phyloP scores from a whole-genome alignment of 2,329 filamentous ascomycete genomes.

The Penicillium digitatum region DNA sequence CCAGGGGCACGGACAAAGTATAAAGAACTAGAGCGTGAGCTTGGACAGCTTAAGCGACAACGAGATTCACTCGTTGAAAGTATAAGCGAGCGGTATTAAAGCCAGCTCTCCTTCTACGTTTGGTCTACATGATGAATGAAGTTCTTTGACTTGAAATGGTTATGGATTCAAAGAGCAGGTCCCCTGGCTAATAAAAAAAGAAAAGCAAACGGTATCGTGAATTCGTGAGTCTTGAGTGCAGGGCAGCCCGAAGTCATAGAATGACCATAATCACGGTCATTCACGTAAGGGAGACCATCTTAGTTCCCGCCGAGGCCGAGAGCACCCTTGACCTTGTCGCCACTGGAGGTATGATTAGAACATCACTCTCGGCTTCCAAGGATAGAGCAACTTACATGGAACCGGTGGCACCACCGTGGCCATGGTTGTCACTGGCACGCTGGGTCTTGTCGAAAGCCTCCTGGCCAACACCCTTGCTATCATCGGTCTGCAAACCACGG shows the following conservation, averaged over 20 bases:
- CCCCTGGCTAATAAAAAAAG: not conserved
- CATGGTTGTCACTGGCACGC: constrained; percentile 43
- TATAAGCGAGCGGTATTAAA: constrained; percentile 51
- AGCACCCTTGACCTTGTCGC: constrained; percentile 45
- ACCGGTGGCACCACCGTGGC: constrained; percentile 37
- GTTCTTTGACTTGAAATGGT: not conserved
- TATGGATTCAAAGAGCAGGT: not conserved
- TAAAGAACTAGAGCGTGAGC: constrained; percentile 60
- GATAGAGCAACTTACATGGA: constrained; percentile 36
- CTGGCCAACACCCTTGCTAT: constrained; percentile 54
- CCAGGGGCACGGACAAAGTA: constrained; percentile 67
- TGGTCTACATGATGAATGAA: not conserved
- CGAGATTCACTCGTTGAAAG: constrained; percentile 65
- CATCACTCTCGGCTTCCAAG: not conserved
- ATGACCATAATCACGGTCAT: not conserved
- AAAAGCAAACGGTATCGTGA: constrained; percentile 27
- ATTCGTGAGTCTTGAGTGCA: constrained; percentile 22
- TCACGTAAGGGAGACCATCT: not conserved
- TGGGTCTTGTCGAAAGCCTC: constrained; percentile 49
- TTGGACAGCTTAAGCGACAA: constrained; percentile 57
- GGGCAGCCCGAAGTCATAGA: not conserved
- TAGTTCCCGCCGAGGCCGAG: constrained; percentile 38
- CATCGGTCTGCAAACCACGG: constrained; percentile 51
- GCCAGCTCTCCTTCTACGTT: not conserved
- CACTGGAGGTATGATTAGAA: constrained; percentile 25